Base-by-base conservation (phyloP, 371 early-diverging fungal genomes). In the Apophysomyces elegans region DNA sequence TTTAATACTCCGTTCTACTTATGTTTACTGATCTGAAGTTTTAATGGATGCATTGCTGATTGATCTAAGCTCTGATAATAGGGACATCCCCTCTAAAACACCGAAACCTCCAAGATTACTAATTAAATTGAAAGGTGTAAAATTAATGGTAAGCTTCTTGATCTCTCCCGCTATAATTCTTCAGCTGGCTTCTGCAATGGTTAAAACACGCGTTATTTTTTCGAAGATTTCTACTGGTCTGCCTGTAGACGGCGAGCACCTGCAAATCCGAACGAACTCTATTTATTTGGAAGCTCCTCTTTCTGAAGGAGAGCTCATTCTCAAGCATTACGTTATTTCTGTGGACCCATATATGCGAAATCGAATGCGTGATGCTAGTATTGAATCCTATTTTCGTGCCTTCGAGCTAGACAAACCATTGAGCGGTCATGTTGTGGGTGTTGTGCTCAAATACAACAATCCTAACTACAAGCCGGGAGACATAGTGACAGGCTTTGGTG, bases 321-420 rank as follows among this genome's bases (percentile, higher is more conserved):
- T 88, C 36, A 84, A 87, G 68, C 72, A 67, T 12, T 64, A 76
- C 13, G 61, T 61, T 16, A 64, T 78, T 18, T 76, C 76, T 39
- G 76, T 78, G 13, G 79, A 78, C 61, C 76, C 79, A 13, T 78
- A 84, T 54, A 82, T 87, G 82, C 88, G 90, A 63, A 85, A 86
- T 37, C 78, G 86, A 65, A 90, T 91, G 90, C 66, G 87, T 65
- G 70, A 71, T 58, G 39, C 73, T 6, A 50, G 57, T 7, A 63
- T 56, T 7, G 67, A 82, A 58, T 88, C 89, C 43, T 81, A 83
- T 60, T 63, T 70, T 26, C 61, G 85, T 21, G 73, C 84, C 11
- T 91, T 88, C 66, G 62, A 76, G 58, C 60, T 90, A 16, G 79
- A 83, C 62, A 63, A 86, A 70, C 83, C 88, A 6, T 68, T 90